These are phyloP conservation scores for Dipodascopsis uninucleata DNA, from an alignment of 805 yeast genomes.

Conservation along the genomic window DNA sequence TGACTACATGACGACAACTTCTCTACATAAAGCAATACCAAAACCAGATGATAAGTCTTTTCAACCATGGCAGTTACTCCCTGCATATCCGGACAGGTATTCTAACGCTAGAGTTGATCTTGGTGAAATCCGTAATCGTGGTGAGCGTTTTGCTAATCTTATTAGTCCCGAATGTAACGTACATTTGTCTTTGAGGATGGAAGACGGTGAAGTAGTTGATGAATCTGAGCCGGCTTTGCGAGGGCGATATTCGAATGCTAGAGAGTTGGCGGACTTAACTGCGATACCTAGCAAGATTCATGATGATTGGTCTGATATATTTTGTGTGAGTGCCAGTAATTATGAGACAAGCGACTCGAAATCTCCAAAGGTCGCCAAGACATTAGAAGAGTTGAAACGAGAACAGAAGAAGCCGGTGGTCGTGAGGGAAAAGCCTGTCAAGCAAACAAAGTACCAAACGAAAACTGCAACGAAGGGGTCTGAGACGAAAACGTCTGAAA, in stretches of 20 bases:
- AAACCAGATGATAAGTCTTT: background rate
- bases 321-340: too few species aligned
- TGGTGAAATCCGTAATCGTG: constrained; percentile 7
- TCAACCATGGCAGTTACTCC: constrained; percentile 1
- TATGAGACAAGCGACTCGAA: too few species aligned
- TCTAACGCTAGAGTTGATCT: background rate
- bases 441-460: too few species aligned
- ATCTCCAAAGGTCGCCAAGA: too few species aligned
- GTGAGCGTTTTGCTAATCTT: constrained; percentile 2
- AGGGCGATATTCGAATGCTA: background rate
- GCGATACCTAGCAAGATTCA: constrained; percentile 3
- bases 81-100: constrained; percentile 6
- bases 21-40: background rate
- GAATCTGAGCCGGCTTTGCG: background rate
- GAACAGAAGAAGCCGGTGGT: too few species aligned
- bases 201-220: background rate
- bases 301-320: constrained; percentile 27
- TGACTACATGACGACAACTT: constrained; percentile 3
- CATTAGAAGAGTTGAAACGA: too few species aligned
- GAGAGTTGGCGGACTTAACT: background rate
- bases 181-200: background rate
- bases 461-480: too few species aligned
- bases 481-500: too few species aligned
- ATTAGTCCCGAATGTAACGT: constrained; percentile 18
- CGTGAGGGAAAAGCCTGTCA: too few species aligned